phyloP scores from a whole-genome alignment of 1,284 basidiomycete species.

The Lentinus polychrous region DNA sequence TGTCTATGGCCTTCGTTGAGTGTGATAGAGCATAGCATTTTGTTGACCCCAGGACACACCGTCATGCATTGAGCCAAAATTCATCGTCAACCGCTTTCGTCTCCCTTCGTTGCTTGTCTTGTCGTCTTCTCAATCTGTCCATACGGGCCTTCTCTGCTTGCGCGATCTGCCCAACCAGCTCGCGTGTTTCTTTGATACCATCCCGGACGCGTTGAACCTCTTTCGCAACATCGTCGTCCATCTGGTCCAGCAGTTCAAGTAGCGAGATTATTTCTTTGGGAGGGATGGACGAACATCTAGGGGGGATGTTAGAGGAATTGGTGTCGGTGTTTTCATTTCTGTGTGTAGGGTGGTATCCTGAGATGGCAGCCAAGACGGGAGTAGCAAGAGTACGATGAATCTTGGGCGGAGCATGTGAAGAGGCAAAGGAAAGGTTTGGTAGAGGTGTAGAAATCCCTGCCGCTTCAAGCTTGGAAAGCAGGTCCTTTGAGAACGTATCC shows the following conservation, averaged over 20 bases:
- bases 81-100: conserved; percentile 25
- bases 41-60: neutral
- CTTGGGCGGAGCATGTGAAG: conserved; percentile 3
- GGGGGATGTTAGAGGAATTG: conserved; percentile 10
- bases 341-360: neutral
- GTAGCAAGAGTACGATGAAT: neutral
- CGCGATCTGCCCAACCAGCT: conserved; percentile 24
- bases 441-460: conserved; percentile 13
- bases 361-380: neutral
- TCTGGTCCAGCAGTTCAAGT: conserved; percentile 29
- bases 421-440: conserved; percentile 11
- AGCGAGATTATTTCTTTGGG: conserved; percentile 27
- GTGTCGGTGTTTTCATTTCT: neutral
- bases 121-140: conserved; percentile 13
- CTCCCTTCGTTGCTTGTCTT: conserved; percentile 19
- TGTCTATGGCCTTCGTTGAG: no score
- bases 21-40: no score
- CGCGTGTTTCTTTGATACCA: conserved; percentile 30
- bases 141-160: conserved; percentile 21
- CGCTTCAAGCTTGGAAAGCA: conserved; percentile 17
- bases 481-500: conserved; percentile 18
- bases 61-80: conserved; percentile 25
- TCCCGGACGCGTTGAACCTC: conserved; percentile 33
- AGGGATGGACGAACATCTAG: conserved; percentile 13
- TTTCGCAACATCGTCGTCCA: conserved; percentile 31